Base-by-base conservation (phyloP, 139 green algal species). In the Yamagishiella unicocca region DNA sequence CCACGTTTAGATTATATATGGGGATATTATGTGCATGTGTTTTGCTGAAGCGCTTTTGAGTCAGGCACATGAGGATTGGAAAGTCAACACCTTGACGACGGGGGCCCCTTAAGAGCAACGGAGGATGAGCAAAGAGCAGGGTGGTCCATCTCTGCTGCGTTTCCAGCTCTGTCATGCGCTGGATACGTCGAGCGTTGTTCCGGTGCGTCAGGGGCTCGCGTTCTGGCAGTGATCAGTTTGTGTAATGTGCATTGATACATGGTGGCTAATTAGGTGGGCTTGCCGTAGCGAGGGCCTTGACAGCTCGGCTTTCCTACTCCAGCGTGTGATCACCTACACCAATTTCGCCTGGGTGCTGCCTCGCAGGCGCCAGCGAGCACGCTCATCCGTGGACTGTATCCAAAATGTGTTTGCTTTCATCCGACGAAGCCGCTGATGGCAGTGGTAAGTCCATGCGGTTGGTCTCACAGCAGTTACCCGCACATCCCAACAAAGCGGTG, bases 391-490 rank as follows among this genome's bases (percentile, higher is more conserved):
- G 84, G 87, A 0, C n/a, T 91, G 27, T 64, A 90, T 54, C 70
- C 81, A 0, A 81, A 80, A 40, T 91, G 90, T 55, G 64, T 93
- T 14, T 85, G 55, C 29, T 91, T 91, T 43, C 90, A 93, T 43
- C 88, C 88, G 2, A 46, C 62, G 1, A 87, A 85, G 38, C 73
- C 90, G 1, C 68, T 93, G 22, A 83, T 93, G 1, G 90, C 90
- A 12, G 84, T 93, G 79, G 90, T 93, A 45, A 33, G 89, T 78
- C 33, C 37, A 58, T 40, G 25, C 31, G 37, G 70, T 12, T 58
- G 22, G n/a, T n/a, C n/a, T n/a, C n/a, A n/a, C n/a, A n/a, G n/a
- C n/a, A n/a, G n/a, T n/a, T n/a, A n/a, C n/a, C n/a, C n/a, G n/a
- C n/a, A n/a, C n/a, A n/a, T n/a, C n/a, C n/a, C n/a, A n/a, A n/a